These are phyloP conservation scores for Cymbomonas tetramitiformis DNA, from an alignment of 139 green algal species.

Conservation along the genomic window DNA sequence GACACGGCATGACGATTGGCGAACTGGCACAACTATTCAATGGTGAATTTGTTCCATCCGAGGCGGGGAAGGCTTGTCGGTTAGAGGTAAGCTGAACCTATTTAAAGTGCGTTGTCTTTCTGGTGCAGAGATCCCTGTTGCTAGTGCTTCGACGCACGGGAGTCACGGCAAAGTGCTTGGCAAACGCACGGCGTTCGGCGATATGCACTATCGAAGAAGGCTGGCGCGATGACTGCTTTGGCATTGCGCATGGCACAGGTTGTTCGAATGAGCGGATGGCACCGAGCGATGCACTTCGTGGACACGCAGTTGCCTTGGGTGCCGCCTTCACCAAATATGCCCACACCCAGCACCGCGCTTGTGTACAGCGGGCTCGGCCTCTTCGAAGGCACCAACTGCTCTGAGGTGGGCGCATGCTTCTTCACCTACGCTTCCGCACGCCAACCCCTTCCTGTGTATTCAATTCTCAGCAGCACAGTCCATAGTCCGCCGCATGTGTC, in stretches of 20 bases:
- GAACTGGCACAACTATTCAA: slow-evolving; percentile 36
- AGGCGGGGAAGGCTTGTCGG: neutral
- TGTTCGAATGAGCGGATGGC: slow-evolving; percentile 27
- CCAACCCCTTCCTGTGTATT: too few relatives aligned
- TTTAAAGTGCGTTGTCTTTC: too few relatives aligned
- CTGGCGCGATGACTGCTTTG: neutral
- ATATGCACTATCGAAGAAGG: too few relatives aligned
- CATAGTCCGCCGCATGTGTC: too few relatives aligned
- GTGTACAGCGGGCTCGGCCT: slow-evolving; percentile 31
- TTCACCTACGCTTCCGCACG: too few relatives aligned
- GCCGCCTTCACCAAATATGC: slow-evolving; percentile 37
- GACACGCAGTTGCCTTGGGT: slow-evolving; percentile 30
- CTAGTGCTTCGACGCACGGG: too few relatives aligned
- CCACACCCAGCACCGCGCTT: slow-evolving; percentile 27
- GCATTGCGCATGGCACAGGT: slow-evolving; percentile 20
- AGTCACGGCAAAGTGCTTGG: too few relatives aligned
- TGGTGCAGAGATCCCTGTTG: too few relatives aligned
- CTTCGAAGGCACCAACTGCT: slow-evolving; percentile 23
- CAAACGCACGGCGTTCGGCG: too few relatives aligned
- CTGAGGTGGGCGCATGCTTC: too few relatives aligned
- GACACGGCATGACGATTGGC: slow-evolving; percentile 35
- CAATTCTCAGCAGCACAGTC: too few relatives aligned
- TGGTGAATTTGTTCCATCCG: slow-evolving; percentile 23
- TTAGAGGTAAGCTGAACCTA: neutral
- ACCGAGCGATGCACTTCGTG: slow-evolving; percentile 14